Conservation (phyloP, 2,329 filamentous ascomycete species). For the Triangularia verruculosa region DNA sequence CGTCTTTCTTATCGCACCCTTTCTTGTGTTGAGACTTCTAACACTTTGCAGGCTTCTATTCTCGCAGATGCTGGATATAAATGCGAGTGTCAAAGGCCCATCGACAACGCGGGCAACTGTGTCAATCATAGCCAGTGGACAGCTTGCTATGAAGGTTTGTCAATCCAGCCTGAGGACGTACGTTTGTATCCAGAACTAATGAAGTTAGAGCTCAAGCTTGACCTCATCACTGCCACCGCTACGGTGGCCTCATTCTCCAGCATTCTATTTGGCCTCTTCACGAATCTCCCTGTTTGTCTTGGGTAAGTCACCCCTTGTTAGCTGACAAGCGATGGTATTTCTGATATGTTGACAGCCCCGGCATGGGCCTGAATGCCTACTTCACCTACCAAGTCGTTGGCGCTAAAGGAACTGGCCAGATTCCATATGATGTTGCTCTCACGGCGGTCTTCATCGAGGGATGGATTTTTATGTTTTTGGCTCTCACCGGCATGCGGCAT, state of each 20-base stretch:
- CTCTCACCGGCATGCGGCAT: constrained; percentile 67
- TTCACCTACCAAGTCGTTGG: constrained; percentile 67
- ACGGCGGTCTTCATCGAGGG: constrained; percentile 65
- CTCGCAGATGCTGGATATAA: constrained; percentile 74
- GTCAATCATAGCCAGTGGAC: constrained; percentile 44
- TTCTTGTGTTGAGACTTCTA: constrained; percentile 7
- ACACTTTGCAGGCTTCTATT: constrained; percentile 58
- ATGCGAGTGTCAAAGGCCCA: constrained; percentile 59
- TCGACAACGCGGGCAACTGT: constrained; percentile 45
- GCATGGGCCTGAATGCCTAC: constrained; percentile 67
- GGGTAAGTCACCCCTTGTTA: constrained; percentile 51
- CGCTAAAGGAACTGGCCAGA: constrained; percentile 52
- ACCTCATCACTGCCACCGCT: constrained; percentile 81
- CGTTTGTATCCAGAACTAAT: neutral
- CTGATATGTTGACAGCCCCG: constrained; percentile 46
- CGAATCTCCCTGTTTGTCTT: constrained; percentile 74
- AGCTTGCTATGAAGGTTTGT: constrained; percentile 47
- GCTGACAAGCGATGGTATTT: neutral
- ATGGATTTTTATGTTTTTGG: constrained; percentile 61
- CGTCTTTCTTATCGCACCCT: constrained; percentile 21
- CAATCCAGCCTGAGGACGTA: neutral
- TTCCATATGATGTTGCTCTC: constrained; percentile 59
- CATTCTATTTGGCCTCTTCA: constrained; percentile 74
- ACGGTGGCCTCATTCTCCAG: constrained; percentile 72
- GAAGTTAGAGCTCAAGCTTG: constrained; percentile 60